Evolutionary conservation across 2,329 filamentous ascomycete genomes (phyloP).

Genomic region (Beauveria bassiana): DNA sequence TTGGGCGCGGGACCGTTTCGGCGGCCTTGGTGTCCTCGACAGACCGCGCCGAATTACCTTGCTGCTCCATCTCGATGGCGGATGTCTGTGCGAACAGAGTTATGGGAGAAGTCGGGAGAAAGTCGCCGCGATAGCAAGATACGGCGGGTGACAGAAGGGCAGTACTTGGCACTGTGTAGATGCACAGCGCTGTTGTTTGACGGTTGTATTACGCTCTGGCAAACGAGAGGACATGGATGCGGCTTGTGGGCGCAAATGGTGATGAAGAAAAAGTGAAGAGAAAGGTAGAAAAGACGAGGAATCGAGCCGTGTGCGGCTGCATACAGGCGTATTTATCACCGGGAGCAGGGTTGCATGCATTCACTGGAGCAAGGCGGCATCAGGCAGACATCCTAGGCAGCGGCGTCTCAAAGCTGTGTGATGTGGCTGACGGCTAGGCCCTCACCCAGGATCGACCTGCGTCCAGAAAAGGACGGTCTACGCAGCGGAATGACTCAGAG

Average conservation of each 20-base stretch:
- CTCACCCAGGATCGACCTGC: conserved; percentile 3
- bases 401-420: conserved; percentile 3
- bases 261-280: not conserved
- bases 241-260: too few species aligned
- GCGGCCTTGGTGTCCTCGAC: not conserved
- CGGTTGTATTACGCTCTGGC: not conserved
- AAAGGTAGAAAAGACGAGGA: not conserved
- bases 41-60: not conserved
- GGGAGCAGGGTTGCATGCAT: conserved; percentile 1
- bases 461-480: not conserved
- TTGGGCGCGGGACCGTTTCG: not conserved
- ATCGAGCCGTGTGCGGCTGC: not conserved
- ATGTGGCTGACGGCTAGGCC: conserved; percentile 8
- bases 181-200: not conserved
- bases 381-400: conserved; percentile 10
- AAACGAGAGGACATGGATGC: not conserved
- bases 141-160: not conserved
- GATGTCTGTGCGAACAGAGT: not conserved
- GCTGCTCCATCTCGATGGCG: conserved; percentile 1
- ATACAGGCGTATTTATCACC: conserved; percentile 7
- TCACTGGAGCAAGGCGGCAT: conserved; percentile 5
- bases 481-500: conserved; percentile 8
- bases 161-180: not conserved
- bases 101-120: not conserved
- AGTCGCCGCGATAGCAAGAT: not conserved